Conservation (phyloP, 75 land plant genomes). For the Larix kaempferi region DNA sequence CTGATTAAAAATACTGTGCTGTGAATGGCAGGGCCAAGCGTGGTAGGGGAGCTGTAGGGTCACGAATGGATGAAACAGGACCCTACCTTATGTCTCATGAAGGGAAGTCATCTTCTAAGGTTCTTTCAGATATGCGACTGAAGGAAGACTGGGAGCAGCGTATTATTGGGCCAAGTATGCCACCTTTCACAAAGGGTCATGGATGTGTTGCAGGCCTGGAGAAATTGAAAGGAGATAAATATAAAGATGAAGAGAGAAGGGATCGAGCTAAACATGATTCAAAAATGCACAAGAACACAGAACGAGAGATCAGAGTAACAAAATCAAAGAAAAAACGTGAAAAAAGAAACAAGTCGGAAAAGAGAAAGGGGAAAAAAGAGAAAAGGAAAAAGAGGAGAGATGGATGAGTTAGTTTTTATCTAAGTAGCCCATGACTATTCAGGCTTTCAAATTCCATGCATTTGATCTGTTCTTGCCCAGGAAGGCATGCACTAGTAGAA, state of each 20-base stretch:
- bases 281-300: neutral
- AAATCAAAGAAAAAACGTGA: slow-evolving; percentile 7
- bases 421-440: neutral
- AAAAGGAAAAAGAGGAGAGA: neutral
- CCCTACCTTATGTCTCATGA: slow-evolving; percentile 42
- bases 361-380: neutral
- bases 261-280: neutral
- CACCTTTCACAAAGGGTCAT: slow-evolving; percentile 13
- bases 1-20: neutral
- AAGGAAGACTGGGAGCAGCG: slow-evolving; percentile 62
- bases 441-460: too few species aligned
- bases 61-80: slow-evolving; percentile 96
- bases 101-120: slow-evolving; percentile 4
- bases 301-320: neutral
- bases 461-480: too few species aligned
- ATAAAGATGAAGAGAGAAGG: neutral
- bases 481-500: too few species aligned
- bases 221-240: neutral
- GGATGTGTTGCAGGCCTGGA: neutral
- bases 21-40: slow-evolving; percentile 58
- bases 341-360: slow-evolving; percentile 1
- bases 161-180: slow-evolving; percentile 61
- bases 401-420: neutral
- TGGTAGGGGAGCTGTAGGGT: slow-evolving; percentile 88
- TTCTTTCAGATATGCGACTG: slow-evolving; percentile 19